Evolutionary conservation across 2,329 filamentous ascomycete species (phyloP).

Genomic region (Hansfordia pulvinata): DNA sequence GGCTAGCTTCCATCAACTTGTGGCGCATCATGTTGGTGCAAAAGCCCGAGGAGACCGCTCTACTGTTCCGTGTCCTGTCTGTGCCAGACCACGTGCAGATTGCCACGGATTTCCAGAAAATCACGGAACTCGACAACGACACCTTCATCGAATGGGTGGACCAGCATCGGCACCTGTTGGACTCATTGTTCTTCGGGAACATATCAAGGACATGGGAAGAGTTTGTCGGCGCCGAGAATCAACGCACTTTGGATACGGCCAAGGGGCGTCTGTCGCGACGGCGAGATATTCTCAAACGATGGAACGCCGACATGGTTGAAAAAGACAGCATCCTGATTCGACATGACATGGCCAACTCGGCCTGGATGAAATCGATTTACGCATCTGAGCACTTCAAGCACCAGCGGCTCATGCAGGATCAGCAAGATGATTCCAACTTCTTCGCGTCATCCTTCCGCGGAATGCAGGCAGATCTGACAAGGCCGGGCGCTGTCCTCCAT

Average conservation of each 20-base stretch:
- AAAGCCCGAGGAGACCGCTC: slow-evolving; percentile 70
- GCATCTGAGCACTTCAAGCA: slow-evolving; percentile 85
- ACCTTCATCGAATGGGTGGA: slow-evolving; percentile 84
- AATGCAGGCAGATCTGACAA: slow-evolving; percentile 63
- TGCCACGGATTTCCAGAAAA: slow-evolving; percentile 63
- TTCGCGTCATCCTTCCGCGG: slow-evolving; percentile 62
- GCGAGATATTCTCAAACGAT: slow-evolving; percentile 68
- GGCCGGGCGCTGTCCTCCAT: slow-evolving; percentile 71
- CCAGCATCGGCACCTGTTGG: slow-evolving; percentile 62
- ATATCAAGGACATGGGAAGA: slow-evolving; percentile 78
- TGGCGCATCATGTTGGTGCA: slow-evolving; percentile 91
- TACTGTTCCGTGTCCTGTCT: slow-evolving; percentile 60
- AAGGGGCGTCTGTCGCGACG: slow-evolving; percentile 58
- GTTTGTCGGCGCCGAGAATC: slow-evolving; percentile 74
- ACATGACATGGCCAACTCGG: slow-evolving; percentile 77
- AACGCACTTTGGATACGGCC: slow-evolving; percentile 62
- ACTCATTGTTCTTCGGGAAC: slow-evolving; percentile 68
- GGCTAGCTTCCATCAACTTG: slow-evolving; percentile 66
- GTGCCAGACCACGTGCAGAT: slow-evolving; percentile 58
- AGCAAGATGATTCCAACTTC: slow-evolving; percentile 78
- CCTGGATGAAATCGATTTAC: slow-evolving; percentile 95
- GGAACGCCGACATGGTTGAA: slow-evolving; percentile 56
- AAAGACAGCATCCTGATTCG: slow-evolving; percentile 60
- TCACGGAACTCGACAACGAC: slow-evolving; percentile 81
- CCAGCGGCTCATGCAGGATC: slow-evolving; percentile 78